These are phyloP conservation scores for Globisporangium okanoganense DNA, from an alignment of 352 stramenopile genomes.

Conservation along the genomic window DNA sequence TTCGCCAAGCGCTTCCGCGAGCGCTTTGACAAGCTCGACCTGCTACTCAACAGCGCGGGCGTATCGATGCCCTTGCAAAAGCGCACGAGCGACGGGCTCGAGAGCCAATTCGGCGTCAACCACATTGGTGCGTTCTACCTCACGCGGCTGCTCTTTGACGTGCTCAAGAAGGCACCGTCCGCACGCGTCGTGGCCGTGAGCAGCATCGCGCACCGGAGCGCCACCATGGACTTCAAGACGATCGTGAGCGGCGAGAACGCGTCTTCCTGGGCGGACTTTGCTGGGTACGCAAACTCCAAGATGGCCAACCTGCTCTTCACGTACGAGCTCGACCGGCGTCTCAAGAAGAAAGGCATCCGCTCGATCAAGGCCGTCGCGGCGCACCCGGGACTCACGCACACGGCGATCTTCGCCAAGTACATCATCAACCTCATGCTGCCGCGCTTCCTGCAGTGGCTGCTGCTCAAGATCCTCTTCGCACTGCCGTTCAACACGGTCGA, in stretches of 20 bases:
- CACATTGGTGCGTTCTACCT: slow-evolving; percentile 48
- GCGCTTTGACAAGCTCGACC: slow-evolving; percentile 22
- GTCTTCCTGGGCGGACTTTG: slow-evolving; percentile 18
- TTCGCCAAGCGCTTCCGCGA: slow-evolving; percentile 18
- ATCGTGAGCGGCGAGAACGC: slow-evolving; percentile 9
- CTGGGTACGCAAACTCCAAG: slow-evolving; percentile 55
- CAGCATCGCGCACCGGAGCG: slow-evolving; percentile 28
- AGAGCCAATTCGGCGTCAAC: slow-evolving; percentile 51
- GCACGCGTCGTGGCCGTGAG: slow-evolving; percentile 36
- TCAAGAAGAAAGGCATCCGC: slow-evolving; percentile 24
- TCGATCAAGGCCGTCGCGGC: slow-evolving; percentile 47
- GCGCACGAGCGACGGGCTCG: slow-evolving; percentile 21
- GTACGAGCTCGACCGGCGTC: slow-evolving; percentile 48
- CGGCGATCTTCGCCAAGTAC: slow-evolving; percentile 42
- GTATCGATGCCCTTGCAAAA: slow-evolving; percentile 12
- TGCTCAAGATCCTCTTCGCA: slow-evolving; percentile 34
- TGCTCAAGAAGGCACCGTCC: slow-evolving; percentile 20
- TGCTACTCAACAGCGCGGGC: slow-evolving; percentile 36
- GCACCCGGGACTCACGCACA: slow-evolving; percentile 49
- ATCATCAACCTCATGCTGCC: slow-evolving; percentile 36
- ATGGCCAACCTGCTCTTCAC: slow-evolving; percentile 62
- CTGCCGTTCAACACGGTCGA: slow-evolving; percentile 40
- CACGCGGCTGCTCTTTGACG: slow-evolving; percentile 33
- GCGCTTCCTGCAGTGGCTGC: slow-evolving; percentile 26
- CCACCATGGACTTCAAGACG: slow-evolving; percentile 12